Conservation (phyloP, 2,329 filamentous ascomycete genomes). For the Beauveria bassiana region DNA sequence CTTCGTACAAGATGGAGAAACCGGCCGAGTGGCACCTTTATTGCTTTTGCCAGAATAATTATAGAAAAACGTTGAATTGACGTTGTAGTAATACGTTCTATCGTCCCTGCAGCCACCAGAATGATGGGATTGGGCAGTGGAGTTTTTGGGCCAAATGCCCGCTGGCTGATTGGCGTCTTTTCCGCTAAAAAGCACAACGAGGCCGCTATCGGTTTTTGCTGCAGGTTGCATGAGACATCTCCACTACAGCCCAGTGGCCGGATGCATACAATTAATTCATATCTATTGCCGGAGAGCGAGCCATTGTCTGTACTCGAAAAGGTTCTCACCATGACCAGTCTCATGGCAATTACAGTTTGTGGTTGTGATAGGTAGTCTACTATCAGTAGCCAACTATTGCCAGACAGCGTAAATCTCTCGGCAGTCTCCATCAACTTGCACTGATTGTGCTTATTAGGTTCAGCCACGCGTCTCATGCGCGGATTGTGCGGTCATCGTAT, state of each 20-base stretch:
- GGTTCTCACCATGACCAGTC: no score
- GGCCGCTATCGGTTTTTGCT: neutral
- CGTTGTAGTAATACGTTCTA: neutral
- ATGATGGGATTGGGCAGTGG: neutral
- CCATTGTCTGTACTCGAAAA: no score
- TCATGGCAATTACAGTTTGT: no score
- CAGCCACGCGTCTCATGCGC: neutral
- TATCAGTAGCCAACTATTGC: no score
- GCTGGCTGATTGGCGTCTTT: neutral
- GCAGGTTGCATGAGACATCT: neutral
- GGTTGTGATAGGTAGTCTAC: no score
- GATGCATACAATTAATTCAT: no score
- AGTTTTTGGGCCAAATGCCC: neutral
- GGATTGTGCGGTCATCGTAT: neutral
- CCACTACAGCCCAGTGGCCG: neutral
- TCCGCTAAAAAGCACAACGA: neutral
- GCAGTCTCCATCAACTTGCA: neutral
- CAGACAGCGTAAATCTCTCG: neutral
- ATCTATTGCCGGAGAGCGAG: no score
- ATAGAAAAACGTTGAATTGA: no score
- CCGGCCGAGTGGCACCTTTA: no score
- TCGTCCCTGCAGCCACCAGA: conserved; percentile 2
- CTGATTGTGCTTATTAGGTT: neutral
- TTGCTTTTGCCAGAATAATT: no score
- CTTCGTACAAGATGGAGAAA: no score